Evolutionary conservation across 192 early-diverging fungal genomes (phyloP).

Genomic region (Powellomyces hirtus): DNA sequence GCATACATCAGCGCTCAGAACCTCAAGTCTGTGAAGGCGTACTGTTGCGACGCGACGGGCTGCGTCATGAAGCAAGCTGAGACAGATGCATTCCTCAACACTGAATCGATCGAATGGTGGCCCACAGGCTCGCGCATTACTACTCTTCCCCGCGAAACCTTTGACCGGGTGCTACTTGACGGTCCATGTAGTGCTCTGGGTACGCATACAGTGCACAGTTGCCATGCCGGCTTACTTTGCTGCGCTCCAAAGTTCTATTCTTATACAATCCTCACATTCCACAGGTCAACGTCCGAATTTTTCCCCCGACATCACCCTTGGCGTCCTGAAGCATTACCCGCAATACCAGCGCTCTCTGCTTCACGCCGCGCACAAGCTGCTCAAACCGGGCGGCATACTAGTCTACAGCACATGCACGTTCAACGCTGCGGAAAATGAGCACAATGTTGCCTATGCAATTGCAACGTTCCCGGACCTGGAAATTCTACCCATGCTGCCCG

Average conservation of each 20-base stretch:
- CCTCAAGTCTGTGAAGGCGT: not conserved
- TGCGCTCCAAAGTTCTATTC: too few species aligned
- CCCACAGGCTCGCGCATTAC: too few species aligned
- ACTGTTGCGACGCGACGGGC: constrained; percentile 12
- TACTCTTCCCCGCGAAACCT: too few species aligned
- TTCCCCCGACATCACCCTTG: not conserved
- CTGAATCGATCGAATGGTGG: not conserved
- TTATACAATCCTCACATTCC: too few species aligned
- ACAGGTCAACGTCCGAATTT: constrained; percentile 21
- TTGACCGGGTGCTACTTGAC: too few species aligned
- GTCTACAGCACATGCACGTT: constrained; percentile 97
- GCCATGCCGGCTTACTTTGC: too few species aligned
- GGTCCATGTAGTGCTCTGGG: too few species aligned
- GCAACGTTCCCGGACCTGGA: constrained; percentile 77
- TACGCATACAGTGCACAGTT: too few species aligned
- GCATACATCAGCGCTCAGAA: not conserved
- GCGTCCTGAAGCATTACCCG: constrained; percentile 73
- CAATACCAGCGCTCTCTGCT: constrained; percentile 78
- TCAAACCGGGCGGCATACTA: constrained; percentile 80
- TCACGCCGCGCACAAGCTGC: constrained; percentile 78
- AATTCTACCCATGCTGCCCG: constrained; percentile 30
- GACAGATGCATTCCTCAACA: not conserved
- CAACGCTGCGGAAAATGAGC: constrained; percentile 85
- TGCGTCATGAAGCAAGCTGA: constrained; percentile 20
- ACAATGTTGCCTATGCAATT: constrained; percentile 80